Percentiles rank a stretch among this genome's conserved stretches.
Conservation (phyloP, 495 filamentous ascomycete species). For the Xylaria venustula region DNA sequence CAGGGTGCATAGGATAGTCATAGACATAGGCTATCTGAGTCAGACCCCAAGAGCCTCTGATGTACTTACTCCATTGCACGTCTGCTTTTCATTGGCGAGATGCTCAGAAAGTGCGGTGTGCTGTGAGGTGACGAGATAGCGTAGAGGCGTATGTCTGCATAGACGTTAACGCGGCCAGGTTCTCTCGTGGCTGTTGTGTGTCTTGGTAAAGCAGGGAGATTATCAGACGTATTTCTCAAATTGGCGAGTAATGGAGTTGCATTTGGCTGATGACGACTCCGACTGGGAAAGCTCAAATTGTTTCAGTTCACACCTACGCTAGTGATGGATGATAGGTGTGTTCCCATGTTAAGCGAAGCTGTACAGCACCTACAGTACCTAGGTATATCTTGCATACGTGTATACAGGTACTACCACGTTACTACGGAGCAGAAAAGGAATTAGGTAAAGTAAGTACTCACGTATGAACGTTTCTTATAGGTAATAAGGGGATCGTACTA, state of each 20-base stretch:
- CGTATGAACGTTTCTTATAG: no score
- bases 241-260: not conserved
- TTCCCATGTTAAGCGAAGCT: constrained; percentile 7
- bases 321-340: not conserved
- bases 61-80: no score
- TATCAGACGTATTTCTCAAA: not conserved
- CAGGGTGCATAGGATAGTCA: not conserved
- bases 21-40: constrained; percentile 28
- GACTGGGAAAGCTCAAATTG: no score
- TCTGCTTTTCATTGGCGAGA: constrained; percentile 9
- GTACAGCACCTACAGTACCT: not conserved
- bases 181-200: not conserved
- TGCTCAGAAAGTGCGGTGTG: constrained; percentile 14
- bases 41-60: constrained; percentile 18
- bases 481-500: no score
- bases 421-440: no score
- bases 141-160: no score
- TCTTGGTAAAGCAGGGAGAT: not conserved
- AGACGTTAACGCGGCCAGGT: no score
- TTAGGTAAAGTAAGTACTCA: no score
- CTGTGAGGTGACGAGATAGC: constrained; percentile 3
- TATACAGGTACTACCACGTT: not conserved
- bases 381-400: no score
- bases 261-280: no score
- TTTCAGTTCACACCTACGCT: no score